These are phyloP conservation scores for Epichloe gansuensis DNA, from an alignment of 2,329 filamentous ascomycete genomes.

Conservation along the genomic window DNA sequence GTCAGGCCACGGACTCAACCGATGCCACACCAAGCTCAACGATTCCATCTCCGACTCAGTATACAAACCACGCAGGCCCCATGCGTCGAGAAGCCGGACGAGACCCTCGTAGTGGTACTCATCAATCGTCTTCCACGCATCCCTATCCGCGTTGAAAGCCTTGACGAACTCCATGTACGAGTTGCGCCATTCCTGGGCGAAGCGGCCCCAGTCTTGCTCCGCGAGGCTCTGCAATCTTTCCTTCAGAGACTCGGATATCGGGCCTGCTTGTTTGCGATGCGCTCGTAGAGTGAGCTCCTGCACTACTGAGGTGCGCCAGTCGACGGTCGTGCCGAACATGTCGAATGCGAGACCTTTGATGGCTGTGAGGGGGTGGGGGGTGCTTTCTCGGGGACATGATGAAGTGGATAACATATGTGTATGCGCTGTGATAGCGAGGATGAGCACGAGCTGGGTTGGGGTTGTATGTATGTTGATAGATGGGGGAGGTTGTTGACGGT, in stretches of 20 bases:
- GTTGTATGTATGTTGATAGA: no score
- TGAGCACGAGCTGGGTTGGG: no score
- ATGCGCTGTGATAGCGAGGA: no score
- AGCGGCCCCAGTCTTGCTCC: slow-evolving; percentile 44
- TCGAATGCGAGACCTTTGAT: slow-evolving; percentile 57
- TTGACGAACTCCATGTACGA: slow-evolving; percentile 50
- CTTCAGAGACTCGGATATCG: slow-evolving; percentile 33
- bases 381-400: neutral
- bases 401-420: no score
- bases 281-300: slow-evolving; percentile 42
- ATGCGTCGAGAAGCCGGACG: slow-evolving; percentile 39
- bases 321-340: slow-evolving; percentile 68
- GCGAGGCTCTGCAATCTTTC: slow-evolving; percentile 37
- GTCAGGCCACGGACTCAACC: slow-evolving; percentile 57
- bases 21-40: slow-evolving; percentile 60
- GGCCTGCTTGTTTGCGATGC: slow-evolving; percentile 32
- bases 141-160: slow-evolving; percentile 32
- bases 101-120: slow-evolving; percentile 56
- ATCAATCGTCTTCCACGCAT: slow-evolving; percentile 56
- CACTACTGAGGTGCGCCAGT: slow-evolving; percentile 60
- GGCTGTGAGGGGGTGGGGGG: slow-evolving; percentile 14
- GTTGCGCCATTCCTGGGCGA: slow-evolving; percentile 59
- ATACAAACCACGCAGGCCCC: slow-evolving; percentile 47
- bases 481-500: no score
- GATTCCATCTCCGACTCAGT: slow-evolving; percentile 47